These are phyloP conservation scores for Westerdykella sp. DNA, from an alignment of 2,329 filamentous ascomycete genomes.

Conservation along the genomic window DNA sequence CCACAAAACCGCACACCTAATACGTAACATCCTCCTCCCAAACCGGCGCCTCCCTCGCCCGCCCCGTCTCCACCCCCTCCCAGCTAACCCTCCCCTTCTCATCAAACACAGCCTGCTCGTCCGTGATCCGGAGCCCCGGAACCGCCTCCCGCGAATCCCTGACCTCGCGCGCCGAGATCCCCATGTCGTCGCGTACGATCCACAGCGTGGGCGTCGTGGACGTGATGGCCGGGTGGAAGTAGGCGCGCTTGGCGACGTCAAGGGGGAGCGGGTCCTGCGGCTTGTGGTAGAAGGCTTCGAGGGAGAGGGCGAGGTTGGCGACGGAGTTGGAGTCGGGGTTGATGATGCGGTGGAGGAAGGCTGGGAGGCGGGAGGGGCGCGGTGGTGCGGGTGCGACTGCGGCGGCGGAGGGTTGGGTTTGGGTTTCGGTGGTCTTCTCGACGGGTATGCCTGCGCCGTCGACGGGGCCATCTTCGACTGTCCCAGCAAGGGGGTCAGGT, in stretches of 20 bases:
- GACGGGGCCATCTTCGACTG: conserved; percentile 15
- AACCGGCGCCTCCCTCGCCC: conserved; percentile 40
- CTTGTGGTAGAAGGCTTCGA: conserved; percentile 30
- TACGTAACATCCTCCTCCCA: conserved; percentile 36
- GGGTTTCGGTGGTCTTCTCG: conserved; percentile 2
- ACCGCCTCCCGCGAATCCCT: conserved; percentile 35
- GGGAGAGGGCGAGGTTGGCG: conserved; percentile 20
- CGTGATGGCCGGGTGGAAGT: conserved; percentile 41
- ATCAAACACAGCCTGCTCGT: conserved; percentile 42
- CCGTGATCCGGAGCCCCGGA: conserved; percentile 35
- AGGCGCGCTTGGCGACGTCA: conserved; percentile 38
- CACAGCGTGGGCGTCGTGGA: conserved; percentile 41
- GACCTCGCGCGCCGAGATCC: conserved; percentile 40
- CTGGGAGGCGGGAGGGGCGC: conserved; percentile 24
- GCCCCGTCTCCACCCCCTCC: conserved; percentile 25
- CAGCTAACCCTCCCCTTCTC: conserved; percentile 43
- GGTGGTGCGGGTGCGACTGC: conserved; percentile 10
- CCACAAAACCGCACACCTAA: conserved; percentile 9
- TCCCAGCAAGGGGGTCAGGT: conserved; percentile 12
- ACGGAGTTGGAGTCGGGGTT: conserved; percentile 31
- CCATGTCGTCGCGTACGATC: conserved; percentile 42
- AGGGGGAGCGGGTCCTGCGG: conserved; percentile 27
- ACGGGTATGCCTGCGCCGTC: conserved; percentile 2
- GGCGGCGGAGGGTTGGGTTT: conserved; percentile 1
- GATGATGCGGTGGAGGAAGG: conserved; percentile 27